A percentile compares a stretch with the other conserved stretches of the same genome.
These are phyloP conservation scores for Russula vinacea DNA, from an alignment of 768 basidiomycete genomes.

Conservation along the genomic window DNA sequence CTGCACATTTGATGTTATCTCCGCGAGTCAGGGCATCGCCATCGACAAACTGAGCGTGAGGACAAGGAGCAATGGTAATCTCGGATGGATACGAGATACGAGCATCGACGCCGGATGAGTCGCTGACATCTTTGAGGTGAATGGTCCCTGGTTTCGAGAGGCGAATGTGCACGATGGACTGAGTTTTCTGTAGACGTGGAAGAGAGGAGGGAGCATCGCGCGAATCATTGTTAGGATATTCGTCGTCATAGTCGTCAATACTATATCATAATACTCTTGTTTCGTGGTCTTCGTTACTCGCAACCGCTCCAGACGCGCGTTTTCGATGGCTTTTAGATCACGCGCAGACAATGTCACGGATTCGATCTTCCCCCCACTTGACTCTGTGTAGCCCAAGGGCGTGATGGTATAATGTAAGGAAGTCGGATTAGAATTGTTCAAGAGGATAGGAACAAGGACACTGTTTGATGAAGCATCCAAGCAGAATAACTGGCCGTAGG, in stretches of 20 bases:
- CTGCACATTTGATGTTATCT: constrained; percentile 56
- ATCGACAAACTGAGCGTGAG: constrained; percentile 61
- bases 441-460: constrained; percentile 74
- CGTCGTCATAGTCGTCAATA: constrained; percentile 67
- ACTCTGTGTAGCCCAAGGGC: constrained; percentile 53
- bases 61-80: constrained; percentile 78
- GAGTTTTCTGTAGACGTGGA: constrained; percentile 64
- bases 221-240: constrained; percentile 30
- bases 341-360: constrained; percentile 42
- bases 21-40: constrained; percentile 41
- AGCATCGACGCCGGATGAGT: constrained; percentile 67
- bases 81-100: constrained; percentile 62
- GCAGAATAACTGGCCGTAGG: constrained; percentile 69
- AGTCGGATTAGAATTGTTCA: constrained; percentile 84
- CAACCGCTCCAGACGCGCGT: constrained; percentile 51
- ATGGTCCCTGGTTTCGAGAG: constrained; percentile 71
- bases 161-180: constrained; percentile 69
- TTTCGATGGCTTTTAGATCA: constrained; percentile 67
- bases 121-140: constrained; percentile 69
- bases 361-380: constrained; percentile 36
- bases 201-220: constrained; percentile 36
- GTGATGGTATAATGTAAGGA: constrained; percentile 70
- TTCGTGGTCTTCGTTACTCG: constrained; percentile 41
- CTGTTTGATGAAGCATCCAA: constrained; percentile 51
- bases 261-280: constrained; percentile 57